Base-by-base conservation (phyloP, 1,139 yeast genomes). In the Wickerhamiella pararugosa region DNA sequence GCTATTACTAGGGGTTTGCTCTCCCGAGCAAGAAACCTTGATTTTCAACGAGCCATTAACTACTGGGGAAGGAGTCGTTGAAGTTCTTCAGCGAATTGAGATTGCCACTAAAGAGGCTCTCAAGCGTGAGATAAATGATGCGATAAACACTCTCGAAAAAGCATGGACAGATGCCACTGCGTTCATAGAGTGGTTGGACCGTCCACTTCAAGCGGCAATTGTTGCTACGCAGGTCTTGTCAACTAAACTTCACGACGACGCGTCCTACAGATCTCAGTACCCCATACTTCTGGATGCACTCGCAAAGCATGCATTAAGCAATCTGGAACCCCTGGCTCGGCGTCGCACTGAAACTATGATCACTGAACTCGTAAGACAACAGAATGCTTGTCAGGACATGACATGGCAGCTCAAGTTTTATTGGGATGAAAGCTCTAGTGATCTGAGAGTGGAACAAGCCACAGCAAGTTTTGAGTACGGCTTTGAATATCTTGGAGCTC, bases 401-500 rank as follows among this genome's bases (percentile, higher is more conserved):
- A 15, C 21, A 15, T 15, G 21, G 21, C 39, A 33, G 32, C 32
- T 34, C 4, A 11, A 39, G 10, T 39, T 34, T 26, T 29, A 37
- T 21, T 25, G 29, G 33, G 25, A 26, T 11, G 15, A 29, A 6
- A 33, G 28, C n/a, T 15, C 21, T 15, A 8, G 7, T 6, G 33
- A 15, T 7, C 2, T 34, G 27, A 35, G 47, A 0, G 29, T 40
- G 0, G 41, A 55, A 1, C 43, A 49, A 0, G 73, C 78, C 1
- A 65, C 70, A 25, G 67, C 75, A 6, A 48, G 52, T 0, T 71
- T 79, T 45, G 45, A 37, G 0, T 90, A 87, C 54, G 94, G 94
- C 0, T 83, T 75, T 57, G 95, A 86, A 52, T 90, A 84, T 52
- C 65, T 79, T 8, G 97, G 97, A 0, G 65, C 75, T 1, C 76